Evolutionary conservation across 1,284 basidiomycete species (phyloP).

Genomic region (Entoloma clypeatum): DNA sequence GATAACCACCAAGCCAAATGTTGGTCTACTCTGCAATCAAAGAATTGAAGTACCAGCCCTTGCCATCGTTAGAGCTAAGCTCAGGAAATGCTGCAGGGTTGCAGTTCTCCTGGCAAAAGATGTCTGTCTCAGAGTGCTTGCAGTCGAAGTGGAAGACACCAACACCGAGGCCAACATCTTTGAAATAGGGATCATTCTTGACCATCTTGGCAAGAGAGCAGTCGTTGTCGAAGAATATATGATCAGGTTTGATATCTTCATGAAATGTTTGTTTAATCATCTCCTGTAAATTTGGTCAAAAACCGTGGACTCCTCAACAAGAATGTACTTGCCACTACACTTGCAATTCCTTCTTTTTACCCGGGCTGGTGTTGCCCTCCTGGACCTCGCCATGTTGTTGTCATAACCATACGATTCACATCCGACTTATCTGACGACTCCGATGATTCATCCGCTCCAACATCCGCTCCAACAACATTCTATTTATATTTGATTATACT

Average conservation of each 20-base stretch:
- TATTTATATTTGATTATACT: no score
- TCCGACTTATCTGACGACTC: no score
- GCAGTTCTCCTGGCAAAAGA: constrained; percentile 30
- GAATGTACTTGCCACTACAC: constrained; percentile 19
- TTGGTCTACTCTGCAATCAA: constrained; percentile 30
- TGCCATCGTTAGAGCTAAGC: constrained; percentile 19
- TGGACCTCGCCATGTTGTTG: no score
- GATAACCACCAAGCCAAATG: constrained; percentile 26
- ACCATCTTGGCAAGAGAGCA: constrained; percentile 22
- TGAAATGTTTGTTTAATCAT: constrained; percentile 17
- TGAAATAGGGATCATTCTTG: constrained; percentile 21
- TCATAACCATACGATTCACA: no score
- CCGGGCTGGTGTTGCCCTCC: no score
- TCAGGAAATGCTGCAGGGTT: constrained; percentile 29
- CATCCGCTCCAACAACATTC: no score
- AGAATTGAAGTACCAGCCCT: constrained; percentile 28
- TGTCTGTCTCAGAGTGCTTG: constrained; percentile 31
- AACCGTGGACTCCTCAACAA: background rate
- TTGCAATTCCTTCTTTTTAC: constrained; percentile 27
- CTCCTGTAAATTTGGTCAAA: constrained; percentile 1
- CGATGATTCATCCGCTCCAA: no score
- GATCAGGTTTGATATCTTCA: constrained; percentile 21
- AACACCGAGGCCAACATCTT: constrained; percentile 24
- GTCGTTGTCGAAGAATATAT: constrained; percentile 32
- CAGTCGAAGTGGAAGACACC: constrained; percentile 37